Base-by-base conservation (phyloP, 2,329 filamentous ascomycete species). In the Didymella segeticola region DNA sequence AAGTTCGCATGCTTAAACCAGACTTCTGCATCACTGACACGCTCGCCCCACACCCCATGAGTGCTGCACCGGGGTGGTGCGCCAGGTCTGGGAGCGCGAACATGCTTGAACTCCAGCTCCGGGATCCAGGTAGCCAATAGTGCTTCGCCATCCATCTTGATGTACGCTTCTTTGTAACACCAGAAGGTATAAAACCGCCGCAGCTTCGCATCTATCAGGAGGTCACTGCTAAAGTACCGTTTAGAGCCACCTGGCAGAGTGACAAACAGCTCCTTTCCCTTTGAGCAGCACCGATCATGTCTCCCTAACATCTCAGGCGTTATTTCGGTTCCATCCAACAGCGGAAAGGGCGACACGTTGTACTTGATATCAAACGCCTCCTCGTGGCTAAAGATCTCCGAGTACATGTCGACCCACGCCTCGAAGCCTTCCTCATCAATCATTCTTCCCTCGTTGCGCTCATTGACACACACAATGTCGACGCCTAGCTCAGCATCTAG, bases 131-230 rank as follows among this genome's bases (percentile, higher is more conserved):
- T 79, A 0, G 90, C 90, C 8, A 92, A 78, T 53, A 93, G 79
- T 0, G 89, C 90, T 65, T 93, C 89, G 22, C 90, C 90, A 25
- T 89, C 89, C 77, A 93, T 86, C 82, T 93, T 93, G 73, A 93
- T 86, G 70, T 90, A 93, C 1, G 89, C 87, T 76, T 93, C 90
- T 63, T 90, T 86, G 71, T 91, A 82, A 71, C 88, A 90, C 87
- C 89, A 93, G 54, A 89, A 84, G 1, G 88, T 83, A 70, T 92
- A 93, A 69, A 93, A 93, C 47, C 83, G 80, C 5, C 88, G 80
- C 23, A 93, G 77, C 67, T 86, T 87, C 19, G 77, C 80, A 55
- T 89, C 86, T 15, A 83, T 76, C n/a, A 84, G 56, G 0, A 78
- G 48, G 30, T 81, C 77, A 2, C 75, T 78, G 29, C 68, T 71